Conservation (phyloP, 2,329 filamentous ascomycete species). For the Venturia carpophila region DNA sequence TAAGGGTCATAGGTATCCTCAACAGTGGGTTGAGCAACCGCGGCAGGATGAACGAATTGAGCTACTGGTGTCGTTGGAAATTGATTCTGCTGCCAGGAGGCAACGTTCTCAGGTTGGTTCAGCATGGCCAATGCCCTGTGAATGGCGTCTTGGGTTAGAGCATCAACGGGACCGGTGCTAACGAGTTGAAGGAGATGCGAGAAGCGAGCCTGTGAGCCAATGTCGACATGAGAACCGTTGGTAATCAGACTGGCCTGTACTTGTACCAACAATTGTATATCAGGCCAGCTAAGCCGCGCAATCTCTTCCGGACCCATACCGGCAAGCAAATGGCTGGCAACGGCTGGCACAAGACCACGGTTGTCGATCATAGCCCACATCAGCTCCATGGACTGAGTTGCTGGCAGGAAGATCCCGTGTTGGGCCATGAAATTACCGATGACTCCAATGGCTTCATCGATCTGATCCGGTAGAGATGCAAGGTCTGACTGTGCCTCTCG, state of each 20-base stretch:
- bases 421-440: constrained; percentile 51
- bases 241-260: constrained; percentile 48
- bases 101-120: constrained; percentile 40
- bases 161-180: constrained; percentile 46
- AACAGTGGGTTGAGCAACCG: constrained; percentile 49
- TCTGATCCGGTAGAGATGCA: constrained; percentile 52
- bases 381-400: constrained; percentile 50
- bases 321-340: constrained; percentile 54
- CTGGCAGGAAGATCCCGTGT: constrained; percentile 43
- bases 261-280: constrained; percentile 53
- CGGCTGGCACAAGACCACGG: constrained; percentile 51
- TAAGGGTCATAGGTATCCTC: constrained; percentile 90
- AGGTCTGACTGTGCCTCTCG: constrained; percentile 46
- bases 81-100: constrained; percentile 52
- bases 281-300: constrained; percentile 44
- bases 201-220: constrained; percentile 53
- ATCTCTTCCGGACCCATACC: constrained; percentile 53
- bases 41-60: constrained; percentile 40
- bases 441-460: constrained; percentile 77
- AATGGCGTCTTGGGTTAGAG: constrained; percentile 48
- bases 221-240: constrained; percentile 42
- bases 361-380: constrained; percentile 60
- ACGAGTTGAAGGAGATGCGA: constrained; percentile 53
- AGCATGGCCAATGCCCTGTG: constrained; percentile 51
- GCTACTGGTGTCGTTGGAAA: constrained; percentile 38